phyloP scores from a whole-genome alignment of 192 early-diverging fungal genomes.

The Podila epigama region DNA sequence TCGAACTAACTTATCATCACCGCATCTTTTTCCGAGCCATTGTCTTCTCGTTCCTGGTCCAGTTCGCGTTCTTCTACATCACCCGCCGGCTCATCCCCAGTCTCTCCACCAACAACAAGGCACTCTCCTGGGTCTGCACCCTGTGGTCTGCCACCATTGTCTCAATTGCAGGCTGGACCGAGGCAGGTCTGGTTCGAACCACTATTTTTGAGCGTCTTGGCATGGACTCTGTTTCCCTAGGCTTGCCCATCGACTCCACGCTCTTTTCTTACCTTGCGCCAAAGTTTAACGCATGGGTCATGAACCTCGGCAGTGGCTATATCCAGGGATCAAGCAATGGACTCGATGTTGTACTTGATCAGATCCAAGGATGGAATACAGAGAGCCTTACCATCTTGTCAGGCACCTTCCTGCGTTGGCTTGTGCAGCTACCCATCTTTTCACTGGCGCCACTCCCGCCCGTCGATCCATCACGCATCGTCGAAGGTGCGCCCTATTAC shows the following conservation, averaged over 20 bases:
- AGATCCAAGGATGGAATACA: background rate
- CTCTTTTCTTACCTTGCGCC: slow-evolving; percentile 24
- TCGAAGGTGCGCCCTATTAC: slow-evolving; percentile 13
- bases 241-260: background rate
- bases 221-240: slow-evolving; percentile 6
- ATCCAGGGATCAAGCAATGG: background rate
- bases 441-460: slow-evolving; percentile 27
- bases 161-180: background rate
- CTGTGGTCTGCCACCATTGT: slow-evolving; percentile 15
- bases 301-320: background rate
- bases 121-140: slow-evolving; percentile 16
- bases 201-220: slow-evolving; percentile 16
- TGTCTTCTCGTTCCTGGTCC: slow-evolving; percentile 12
- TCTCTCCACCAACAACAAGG: slow-evolving; percentile 12
- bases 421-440: slow-evolving; percentile 24
- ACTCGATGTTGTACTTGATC: background rate
- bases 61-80: slow-evolving; percentile 19
- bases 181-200: slow-evolving; percentile 18
- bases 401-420: slow-evolving; percentile 14
- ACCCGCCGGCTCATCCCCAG: slow-evolving; percentile 12
- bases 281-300: slow-evolving; percentile 13
- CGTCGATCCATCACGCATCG: background rate
- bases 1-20: slow-evolving; percentile 11
- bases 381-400: slow-evolving; percentile 2
- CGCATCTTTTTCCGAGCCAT: slow-evolving; percentile 17